Conservation (phyloP, 768 basidiomycete species). For the Xerocomus potaroensis region DNA sequence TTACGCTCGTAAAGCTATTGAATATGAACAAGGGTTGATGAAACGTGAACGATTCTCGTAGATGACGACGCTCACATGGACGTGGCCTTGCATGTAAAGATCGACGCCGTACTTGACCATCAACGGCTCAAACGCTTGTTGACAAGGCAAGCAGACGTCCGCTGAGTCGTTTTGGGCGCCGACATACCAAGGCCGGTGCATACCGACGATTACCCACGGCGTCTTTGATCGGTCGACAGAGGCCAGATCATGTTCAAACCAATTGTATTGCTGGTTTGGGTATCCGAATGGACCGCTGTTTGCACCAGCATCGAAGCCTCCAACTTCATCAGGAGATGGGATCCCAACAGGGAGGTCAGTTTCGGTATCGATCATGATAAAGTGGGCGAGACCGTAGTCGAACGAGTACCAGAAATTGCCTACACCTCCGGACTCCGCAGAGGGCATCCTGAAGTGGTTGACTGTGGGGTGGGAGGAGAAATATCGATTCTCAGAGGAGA, state of each 20-base stretch:
- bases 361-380: slow-evolving; percentile 21
- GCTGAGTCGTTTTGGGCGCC: slow-evolving; percentile 4
- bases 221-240: slow-evolving; percentile 21
- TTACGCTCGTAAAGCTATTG: slow-evolving; percentile 26
- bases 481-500: background rate
- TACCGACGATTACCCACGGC: slow-evolving; percentile 27
- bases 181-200: slow-evolving; percentile 27
- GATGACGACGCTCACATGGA: slow-evolving; percentile 17
- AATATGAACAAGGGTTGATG: background rate
- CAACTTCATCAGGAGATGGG: slow-evolving; percentile 20
- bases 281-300: slow-evolving; percentile 26
- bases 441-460: slow-evolving; percentile 28
- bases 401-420: slow-evolving; percentile 32
- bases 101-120: slow-evolving; percentile 31
- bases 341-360: slow-evolving; percentile 25
- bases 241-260: slow-evolving; percentile 26
- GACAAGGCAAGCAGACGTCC: slow-evolving; percentile 15
- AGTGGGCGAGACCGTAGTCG: slow-evolving; percentile 29
- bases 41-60: background rate
- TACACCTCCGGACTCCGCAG: slow-evolving; percentile 21
- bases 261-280: slow-evolving; percentile 26
- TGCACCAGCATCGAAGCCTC: slow-evolving; percentile 17
- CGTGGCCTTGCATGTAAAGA: slow-evolving; percentile 27
- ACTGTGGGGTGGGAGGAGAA: slow-evolving; percentile 8
- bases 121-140: slow-evolving; percentile 27